Evolutionary conservation across 2,329 filamentous ascomycete genomes (phyloP).

Genomic region (Leptoxyphium fumago): DNA sequence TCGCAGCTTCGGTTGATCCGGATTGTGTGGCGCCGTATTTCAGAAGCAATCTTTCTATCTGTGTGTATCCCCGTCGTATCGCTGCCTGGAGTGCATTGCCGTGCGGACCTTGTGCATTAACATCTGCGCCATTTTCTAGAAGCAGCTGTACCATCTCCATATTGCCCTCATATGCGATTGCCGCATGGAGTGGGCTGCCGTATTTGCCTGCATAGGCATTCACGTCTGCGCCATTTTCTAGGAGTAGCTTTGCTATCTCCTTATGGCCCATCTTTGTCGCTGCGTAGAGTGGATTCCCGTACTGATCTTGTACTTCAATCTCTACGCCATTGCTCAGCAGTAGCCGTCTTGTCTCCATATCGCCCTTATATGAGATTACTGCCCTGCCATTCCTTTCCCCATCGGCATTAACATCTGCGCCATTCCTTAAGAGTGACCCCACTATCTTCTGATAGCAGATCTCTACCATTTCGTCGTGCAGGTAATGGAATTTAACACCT

Average conservation of each 20-base stretch:
- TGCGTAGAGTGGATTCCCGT: too few species aligned
- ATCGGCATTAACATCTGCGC: conserved; percentile 9
- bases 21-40: too few species aligned
- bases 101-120: neutral
- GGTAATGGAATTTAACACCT: too few species aligned
- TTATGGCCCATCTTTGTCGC: too few species aligned
- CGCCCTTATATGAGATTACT: neutral
- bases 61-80: neutral
- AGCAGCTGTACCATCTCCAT: neutral
- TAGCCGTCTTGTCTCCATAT: neutral
- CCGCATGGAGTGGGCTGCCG: neutral
- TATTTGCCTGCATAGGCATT: conserved; percentile 1
- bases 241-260: too few species aligned
- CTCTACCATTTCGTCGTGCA: too few species aligned
- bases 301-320: neutral
- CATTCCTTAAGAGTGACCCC: conserved; percentile 13
- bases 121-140: neutral
- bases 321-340: neutral
- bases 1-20: too few species aligned
- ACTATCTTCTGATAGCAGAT: too few species aligned
- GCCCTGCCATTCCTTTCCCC: neutral
- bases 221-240: conserved; percentile 13
- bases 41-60: neutral
- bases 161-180: neutral
- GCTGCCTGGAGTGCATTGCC: neutral